phyloP scores from a whole-genome alignment of 2,329 filamentous ascomycete species.

The Ophiosphaerella herpotricha region DNA sequence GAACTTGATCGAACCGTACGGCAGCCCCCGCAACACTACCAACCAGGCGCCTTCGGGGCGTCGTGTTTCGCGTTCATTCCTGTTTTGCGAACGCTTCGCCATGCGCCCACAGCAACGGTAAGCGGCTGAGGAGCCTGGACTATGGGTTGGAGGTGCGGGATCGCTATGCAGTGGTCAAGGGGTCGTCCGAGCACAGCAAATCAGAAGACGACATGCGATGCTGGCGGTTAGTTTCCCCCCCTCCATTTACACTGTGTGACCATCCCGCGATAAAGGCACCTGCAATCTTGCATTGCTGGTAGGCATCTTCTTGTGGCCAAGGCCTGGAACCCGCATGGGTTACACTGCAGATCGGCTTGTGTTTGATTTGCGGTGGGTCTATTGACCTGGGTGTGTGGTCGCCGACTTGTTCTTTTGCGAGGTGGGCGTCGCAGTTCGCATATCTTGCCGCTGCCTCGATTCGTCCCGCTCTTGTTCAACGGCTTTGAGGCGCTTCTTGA shows the following conservation, averaged over 20 bases:
- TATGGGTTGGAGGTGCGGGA: conserved; percentile 11
- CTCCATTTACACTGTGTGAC: conserved; percentile 11
- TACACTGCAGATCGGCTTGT: conserved; percentile 1
- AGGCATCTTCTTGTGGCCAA: conserved; percentile 9
- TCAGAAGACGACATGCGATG: conserved; percentile 2
- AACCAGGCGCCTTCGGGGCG: not conserved
- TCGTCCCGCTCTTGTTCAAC: conserved; percentile 2
- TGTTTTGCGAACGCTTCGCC: conserved; percentile 17
- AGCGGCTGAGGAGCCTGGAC: not conserved
- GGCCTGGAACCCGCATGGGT: conserved; percentile 12
- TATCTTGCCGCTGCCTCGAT: conserved; percentile 16
- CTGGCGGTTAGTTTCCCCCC: conserved; percentile 9
- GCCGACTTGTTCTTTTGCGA: conserved; percentile 14
- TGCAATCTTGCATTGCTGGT: conserved; percentile 5
- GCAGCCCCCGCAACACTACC: not conserved
- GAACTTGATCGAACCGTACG: not conserved
- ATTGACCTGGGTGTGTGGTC: conserved; percentile 21
- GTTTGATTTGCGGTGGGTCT: conserved; percentile 2
- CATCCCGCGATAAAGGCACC: conserved; percentile 13
- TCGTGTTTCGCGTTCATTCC: conserved; percentile 32
- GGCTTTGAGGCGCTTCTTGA: conserved; percentile 3
- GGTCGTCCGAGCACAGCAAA: not conserved
- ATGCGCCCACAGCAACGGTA: not conserved
- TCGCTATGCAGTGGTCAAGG: conserved; percentile 3
- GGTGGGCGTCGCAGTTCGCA: conserved; percentile 17